Evolutionary conservation across 2,329 filamentous ascomycete species (phyloP).

Genomic region (Coniochaeta sp.): DNA sequence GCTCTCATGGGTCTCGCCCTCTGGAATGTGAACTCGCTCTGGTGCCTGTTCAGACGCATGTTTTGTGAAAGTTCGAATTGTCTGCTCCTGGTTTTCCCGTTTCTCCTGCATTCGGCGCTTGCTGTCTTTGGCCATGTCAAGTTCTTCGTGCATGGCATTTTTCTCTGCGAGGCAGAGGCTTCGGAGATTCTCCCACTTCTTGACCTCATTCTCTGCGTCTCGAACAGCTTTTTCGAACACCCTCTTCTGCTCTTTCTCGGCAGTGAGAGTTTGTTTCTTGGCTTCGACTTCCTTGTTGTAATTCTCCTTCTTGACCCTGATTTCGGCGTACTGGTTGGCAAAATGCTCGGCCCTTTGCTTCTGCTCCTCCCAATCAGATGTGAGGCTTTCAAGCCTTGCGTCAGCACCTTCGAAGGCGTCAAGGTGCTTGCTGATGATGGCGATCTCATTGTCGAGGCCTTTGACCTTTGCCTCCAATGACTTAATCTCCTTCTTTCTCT

Average conservation of each 20-base stretch:
- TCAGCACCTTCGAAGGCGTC: slow-evolving; percentile 62
- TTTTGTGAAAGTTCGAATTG: slow-evolving; percentile 44
- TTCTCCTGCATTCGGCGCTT: slow-evolving; percentile 37
- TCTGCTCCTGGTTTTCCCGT: slow-evolving; percentile 34
- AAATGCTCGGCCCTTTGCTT: slow-evolving; percentile 36
- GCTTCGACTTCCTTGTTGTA: slow-evolving; percentile 35
- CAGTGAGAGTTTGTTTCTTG: slow-evolving; percentile 25
- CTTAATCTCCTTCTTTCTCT: slow-evolving; percentile 34
- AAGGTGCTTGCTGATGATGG: slow-evolving; percentile 39
- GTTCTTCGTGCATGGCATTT: slow-evolving; percentile 47
- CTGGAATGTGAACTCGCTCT: slow-evolving; percentile 52
- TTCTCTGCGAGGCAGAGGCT: slow-evolving; percentile 50
- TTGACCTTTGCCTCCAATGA: slow-evolving; percentile 34
- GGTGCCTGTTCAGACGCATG: slow-evolving; percentile 47
- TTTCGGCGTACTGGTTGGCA: slow-evolving; percentile 46
- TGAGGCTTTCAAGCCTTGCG: slow-evolving; percentile 53
- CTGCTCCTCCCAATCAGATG: slow-evolving; percentile 46
- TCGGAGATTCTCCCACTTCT: slow-evolving; percentile 38
- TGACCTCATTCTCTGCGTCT: slow-evolving; percentile 49
- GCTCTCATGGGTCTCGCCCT: slow-evolving; percentile 53
- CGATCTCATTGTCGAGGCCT: slow-evolving; percentile 50
- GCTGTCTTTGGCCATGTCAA: slow-evolving; percentile 39
- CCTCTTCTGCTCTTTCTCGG: slow-evolving; percentile 22
- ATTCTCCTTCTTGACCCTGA: slow-evolving; percentile 39
- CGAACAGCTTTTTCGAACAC: slow-evolving; percentile 38